phyloP scores from a whole-genome alignment of 2,329 filamentous ascomycete genomes.

The Claviceps sp. region DNA sequence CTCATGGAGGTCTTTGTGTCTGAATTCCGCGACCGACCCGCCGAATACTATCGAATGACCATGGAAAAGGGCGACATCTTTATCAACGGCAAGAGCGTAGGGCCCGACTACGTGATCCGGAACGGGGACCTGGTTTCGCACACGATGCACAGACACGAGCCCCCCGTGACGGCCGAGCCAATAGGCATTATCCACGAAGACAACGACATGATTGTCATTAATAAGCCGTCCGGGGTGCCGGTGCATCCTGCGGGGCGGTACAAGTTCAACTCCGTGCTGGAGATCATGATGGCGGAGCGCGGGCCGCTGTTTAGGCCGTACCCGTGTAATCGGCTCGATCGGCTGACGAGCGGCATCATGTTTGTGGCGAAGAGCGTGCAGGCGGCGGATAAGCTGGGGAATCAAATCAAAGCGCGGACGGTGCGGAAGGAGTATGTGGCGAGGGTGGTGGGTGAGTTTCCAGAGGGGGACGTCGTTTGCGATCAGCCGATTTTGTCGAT shows the following conservation, averaged over 20 bases:
- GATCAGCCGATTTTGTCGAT: slow-evolving; percentile 90
- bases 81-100: slow-evolving; percentile 62
- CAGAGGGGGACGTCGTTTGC: slow-evolving; percentile 80
- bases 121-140: slow-evolving; percentile 91
- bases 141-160: slow-evolving; percentile 89
- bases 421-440: slow-evolving; percentile 95
- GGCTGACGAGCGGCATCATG: slow-evolving; percentile 93
- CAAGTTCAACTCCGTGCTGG: slow-evolving; percentile 86
- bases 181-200: slow-evolving; percentile 84
- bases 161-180: slow-evolving; percentile 70
- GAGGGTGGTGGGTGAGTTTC: slow-evolving; percentile 80
- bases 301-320: slow-evolving; percentile 40
- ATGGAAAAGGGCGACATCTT: slow-evolving; percentile 69
- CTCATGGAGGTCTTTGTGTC: slow-evolving; percentile 79
- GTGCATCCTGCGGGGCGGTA: slow-evolving; percentile 94
- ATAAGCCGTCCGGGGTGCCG: slow-evolving; percentile 89
- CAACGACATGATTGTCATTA: slow-evolving; percentile 86
- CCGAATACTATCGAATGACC: slow-evolving; percentile 76
- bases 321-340: slow-evolving; percentile 85
- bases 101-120: slow-evolving; percentile 56
- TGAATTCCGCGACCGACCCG: slow-evolving; percentile 80
- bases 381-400: slow-evolving; percentile 63
- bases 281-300: slow-evolving; percentile 77
- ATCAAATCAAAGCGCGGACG: slow-evolving; percentile 64
- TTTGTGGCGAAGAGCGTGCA: slow-evolving; percentile 82